Evolutionary conservation across 768 basidiomycete genomes (phyloP), one percentile per base, ranked within the genome.

Genomic region (Boletus barrowsii): DNA sequence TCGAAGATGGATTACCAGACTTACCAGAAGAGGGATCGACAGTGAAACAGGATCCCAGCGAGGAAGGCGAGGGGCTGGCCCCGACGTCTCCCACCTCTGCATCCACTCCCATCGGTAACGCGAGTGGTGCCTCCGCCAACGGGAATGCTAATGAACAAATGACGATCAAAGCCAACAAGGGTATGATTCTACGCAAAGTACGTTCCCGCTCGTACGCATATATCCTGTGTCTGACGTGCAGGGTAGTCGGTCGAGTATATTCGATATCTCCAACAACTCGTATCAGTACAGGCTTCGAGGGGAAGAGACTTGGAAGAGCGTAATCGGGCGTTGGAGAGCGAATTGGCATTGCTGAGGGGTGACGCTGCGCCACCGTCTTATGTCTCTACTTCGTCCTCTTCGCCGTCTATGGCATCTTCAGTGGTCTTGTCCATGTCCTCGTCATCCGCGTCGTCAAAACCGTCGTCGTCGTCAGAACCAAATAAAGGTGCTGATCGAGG

Each of bases 81-180:
- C 60, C 58, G 2, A 51, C 54, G 32, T 62, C 67, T 14, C 62
- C 64, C 4, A 59, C 65, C 33, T 64, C 63, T 13, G 56, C 65
- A 14, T 56, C 60, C 4, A 15, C 53, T 10, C 43, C 47, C 11
- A 61, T 59, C n/a, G 59, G 52, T 3, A 48, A 45, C 20, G 10
- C 7, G 6, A 56, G 36, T 9, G 50, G 51, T 13, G 33, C 18
- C 14, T 24, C 11, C 29, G 10, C 20, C 6, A 33, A 22, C 18
- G 26, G 44, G 29, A 51, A 26, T 7, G 5, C 36, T 18, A 60
- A 24, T 20, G 76, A 77, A 32, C 75, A 73, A 18, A 70, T 69
- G 18, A 77, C 79, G 30, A 86, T 90, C 49, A 95, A 95, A 67
- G 93, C 93, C 26, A 95, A 96, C 74, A 96, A 96, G 77, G 93